Percentiles rank a stretch among this genome's conserved stretches.
phyloP scores from a whole-genome alignment of 23 red algal genomes.

The Gracilaria gracilis region DNA sequence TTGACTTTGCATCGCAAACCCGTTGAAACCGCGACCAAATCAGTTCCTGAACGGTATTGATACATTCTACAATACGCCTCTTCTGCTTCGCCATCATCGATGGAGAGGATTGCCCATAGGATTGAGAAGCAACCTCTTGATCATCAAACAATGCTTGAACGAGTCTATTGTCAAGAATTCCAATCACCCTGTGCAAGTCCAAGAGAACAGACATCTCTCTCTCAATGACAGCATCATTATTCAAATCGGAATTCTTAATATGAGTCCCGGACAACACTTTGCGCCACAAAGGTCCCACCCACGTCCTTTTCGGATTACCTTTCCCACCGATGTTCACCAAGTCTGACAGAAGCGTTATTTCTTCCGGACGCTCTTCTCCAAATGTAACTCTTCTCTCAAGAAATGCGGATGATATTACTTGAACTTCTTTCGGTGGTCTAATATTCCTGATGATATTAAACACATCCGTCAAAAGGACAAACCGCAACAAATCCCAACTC shows the following conservation, averaged over 20 bases:
- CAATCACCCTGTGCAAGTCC: constrained; percentile 52
- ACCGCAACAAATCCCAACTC: constrained; percentile 42
- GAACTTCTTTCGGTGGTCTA: neutral
- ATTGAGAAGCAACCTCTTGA: neutral
- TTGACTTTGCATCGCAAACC: neutral
- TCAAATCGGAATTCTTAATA: neutral
- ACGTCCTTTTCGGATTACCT: neutral
- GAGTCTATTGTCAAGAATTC: constrained; percentile 23
- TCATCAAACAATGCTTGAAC: neutral
- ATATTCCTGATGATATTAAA: constrained; percentile 36
- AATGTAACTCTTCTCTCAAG: neutral
- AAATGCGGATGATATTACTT: constrained; percentile 7
- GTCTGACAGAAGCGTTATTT: neutral
- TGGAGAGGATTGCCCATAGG: neutral
- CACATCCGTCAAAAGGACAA: constrained; percentile 38
- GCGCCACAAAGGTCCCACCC: constrained; percentile 54
- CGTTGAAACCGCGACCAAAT: constrained; percentile 8
- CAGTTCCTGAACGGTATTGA: constrained; percentile 28
- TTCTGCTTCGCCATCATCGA: constrained; percentile 11
- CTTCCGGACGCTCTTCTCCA: neutral
- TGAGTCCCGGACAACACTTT: constrained; percentile 16
- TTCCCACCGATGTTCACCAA: constrained; percentile 11
- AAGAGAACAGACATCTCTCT: constrained; percentile 44
- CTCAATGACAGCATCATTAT: neutral
- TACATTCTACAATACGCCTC: neutral